Percentiles rank a stretch among this genome's conserved stretches.
phyloP scores from a whole-genome alignment of 495 filamentous ascomycete species.

The Aspergillus affinis region DNA sequence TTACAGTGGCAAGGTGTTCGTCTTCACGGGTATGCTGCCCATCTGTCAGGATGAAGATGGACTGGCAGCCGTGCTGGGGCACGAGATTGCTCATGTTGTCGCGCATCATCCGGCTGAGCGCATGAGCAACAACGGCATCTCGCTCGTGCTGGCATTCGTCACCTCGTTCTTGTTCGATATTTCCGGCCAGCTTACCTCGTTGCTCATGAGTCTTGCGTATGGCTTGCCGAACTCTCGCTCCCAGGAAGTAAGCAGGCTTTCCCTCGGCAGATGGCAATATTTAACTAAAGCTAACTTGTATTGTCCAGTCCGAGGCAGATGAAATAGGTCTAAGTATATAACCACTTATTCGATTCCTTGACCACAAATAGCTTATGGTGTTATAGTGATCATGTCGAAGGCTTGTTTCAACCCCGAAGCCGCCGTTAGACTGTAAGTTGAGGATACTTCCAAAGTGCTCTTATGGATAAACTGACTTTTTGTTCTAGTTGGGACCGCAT shows the following conservation, averaged over 20 bases:
- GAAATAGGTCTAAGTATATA: constrained; percentile 72
- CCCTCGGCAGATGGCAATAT: too few species aligned
- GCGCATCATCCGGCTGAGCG: constrained; percentile 78
- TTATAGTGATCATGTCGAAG: constrained; percentile 59
- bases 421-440: constrained; percentile 58
- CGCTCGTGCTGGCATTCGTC: constrained; percentile 51
- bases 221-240: constrained; percentile 67
- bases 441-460: not conserved
- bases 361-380: constrained; percentile 11
- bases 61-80: constrained; percentile 80
- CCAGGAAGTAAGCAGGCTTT: constrained; percentile 51
- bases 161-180: constrained; percentile 53
- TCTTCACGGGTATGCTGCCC: constrained; percentile 79
- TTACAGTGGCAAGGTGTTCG: constrained; percentile 81
- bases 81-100: constrained; percentile 93
- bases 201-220: constrained; percentile 61
- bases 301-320: constrained; percentile 64
- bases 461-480: constrained; percentile 6
- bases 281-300: not conserved
- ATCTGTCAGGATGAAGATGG: constrained; percentile 71
- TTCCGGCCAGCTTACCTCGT: constrained; percentile 42
- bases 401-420: constrained; percentile 72
- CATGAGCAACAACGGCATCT: constrained; percentile 62
- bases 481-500: constrained; percentile 66
- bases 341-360: constrained; percentile 21